These are phyloP conservation scores for Polymyxa betae DNA, from an alignment of 208 protist genomes.

Conservation along the genomic window DNA sequence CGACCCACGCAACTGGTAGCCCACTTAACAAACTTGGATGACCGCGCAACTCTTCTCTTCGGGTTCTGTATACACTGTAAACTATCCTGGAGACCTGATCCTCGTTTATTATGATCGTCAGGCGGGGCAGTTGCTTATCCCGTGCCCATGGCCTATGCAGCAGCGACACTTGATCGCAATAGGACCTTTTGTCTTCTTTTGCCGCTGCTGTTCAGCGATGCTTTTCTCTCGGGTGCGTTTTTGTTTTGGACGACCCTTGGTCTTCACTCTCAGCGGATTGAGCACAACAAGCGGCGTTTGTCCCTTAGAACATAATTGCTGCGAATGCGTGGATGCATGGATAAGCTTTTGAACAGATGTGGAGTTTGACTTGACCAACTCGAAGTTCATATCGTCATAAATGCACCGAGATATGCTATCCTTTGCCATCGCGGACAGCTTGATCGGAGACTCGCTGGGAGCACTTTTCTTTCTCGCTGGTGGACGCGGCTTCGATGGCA, in stretches of 20 bases:
- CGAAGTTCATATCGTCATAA: not conserved
- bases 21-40: not conserved
- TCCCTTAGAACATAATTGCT: not conserved
- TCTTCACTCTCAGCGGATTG: not conserved
- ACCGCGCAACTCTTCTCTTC: not conserved
- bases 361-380: not conserved
- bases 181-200: conserved; percentile 13
- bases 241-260: not conserved
- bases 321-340: not conserved
- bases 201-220: too few relatives aligned
- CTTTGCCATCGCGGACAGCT: not conserved
- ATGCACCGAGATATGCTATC: not conserved
- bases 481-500: not conserved
- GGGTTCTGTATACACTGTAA: conserved; percentile 1
- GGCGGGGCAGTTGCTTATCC: not conserved
- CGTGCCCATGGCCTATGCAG: too few relatives aligned
- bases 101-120: not conserved
- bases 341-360: not conserved
- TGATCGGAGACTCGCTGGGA: not conserved
- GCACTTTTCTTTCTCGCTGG: too few relatives aligned
- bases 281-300: not conserved
- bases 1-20: too few relatives aligned
- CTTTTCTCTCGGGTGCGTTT: not conserved
- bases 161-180: too few relatives aligned
- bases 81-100: not conserved